phyloP scores from a whole-genome alignment of 2,329 filamentous ascomycete species.

The Calonectria crousiana region DNA sequence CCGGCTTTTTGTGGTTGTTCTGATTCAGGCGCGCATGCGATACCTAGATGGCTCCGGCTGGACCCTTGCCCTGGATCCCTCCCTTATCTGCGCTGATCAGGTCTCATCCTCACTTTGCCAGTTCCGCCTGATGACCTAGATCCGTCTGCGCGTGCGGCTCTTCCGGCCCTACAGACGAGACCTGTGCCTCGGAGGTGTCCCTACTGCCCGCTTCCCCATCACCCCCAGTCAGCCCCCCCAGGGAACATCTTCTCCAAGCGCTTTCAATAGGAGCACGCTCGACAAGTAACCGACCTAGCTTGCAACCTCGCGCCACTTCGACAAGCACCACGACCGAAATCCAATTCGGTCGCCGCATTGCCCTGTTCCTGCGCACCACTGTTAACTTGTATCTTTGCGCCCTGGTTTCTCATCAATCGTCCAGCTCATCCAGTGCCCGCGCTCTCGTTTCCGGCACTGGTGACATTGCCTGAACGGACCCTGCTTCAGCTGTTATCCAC shows the following conservation, averaged over 20 bases:
- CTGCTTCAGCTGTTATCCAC: slow-evolving; percentile 21
- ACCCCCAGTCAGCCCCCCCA: slow-evolving; percentile 19
- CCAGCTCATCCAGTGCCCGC: background rate
- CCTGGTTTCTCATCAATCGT: background rate
- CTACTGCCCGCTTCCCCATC: slow-evolving; percentile 16
- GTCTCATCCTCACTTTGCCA: slow-evolving; percentile 15
- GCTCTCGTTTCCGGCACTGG: background rate
- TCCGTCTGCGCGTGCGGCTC: slow-evolving; percentile 34
- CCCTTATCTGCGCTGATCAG: slow-evolving; percentile 29
- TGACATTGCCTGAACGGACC: slow-evolving; percentile 13
- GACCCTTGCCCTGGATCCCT: slow-evolving; percentile 28
- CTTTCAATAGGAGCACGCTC: background rate
- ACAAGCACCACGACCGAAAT: background rate
- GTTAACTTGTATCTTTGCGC: slow-evolving; percentile 1
- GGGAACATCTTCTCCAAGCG: background rate
- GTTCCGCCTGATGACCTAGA: slow-evolving; percentile 27
- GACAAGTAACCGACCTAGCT: background rate
- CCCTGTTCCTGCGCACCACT: background rate
- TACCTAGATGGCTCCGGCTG: slow-evolving; percentile 27
- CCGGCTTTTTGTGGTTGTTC: background rate
- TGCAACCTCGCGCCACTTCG: background rate
- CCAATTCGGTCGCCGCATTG: background rate
- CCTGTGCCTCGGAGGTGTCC: slow-evolving; percentile 21
- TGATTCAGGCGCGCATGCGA: background rate
- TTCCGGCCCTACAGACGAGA: slow-evolving; percentile 32